Conservation (phyloP, 305 asterid species). For the Fraxinus latifolia region DNA sequence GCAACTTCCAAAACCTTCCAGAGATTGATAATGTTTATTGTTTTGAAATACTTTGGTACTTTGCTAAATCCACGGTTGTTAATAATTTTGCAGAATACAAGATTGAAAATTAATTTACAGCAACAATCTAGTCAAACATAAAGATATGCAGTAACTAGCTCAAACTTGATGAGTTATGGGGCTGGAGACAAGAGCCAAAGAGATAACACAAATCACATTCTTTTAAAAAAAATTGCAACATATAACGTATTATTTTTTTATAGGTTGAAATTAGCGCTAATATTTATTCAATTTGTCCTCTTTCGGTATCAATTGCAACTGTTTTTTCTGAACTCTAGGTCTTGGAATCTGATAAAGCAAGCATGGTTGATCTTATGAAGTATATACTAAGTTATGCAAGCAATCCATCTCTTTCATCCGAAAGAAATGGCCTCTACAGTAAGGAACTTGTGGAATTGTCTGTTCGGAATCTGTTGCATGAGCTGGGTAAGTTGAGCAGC, state of each 20-base stretch:
- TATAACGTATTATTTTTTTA: background rate
- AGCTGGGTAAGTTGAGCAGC: conserved; percentile 49
- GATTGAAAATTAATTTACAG: background rate
- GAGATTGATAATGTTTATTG: background rate
- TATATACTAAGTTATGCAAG: conserved; percentile 83
- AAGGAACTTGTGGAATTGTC: conserved; percentile 78
- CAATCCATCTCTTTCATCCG: conserved; percentile 58
- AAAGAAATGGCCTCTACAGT: conserved; percentile 53
- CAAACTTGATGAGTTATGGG: background rate
- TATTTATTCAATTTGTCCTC: background rate
- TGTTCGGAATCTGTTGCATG: conserved; percentile 61
- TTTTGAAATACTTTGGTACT: background rate
- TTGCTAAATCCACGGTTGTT: background rate
- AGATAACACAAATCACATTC: background rate
- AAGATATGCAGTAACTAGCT: background rate
- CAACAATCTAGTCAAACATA: background rate
- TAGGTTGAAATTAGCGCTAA: background rate
- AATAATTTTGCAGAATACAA: background rate
- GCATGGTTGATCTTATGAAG: conserved; percentile 74
- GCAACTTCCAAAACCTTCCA: background rate
- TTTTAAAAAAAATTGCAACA: background rate
- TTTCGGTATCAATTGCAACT: background rate
- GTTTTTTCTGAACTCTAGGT: conserved; percentile 37
- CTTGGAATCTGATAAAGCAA: conserved; percentile 44
- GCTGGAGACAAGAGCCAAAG: background rate